phyloP scores from a whole-genome alignment of 129 eudicot genomes.

The Gnaphalium uliginosum region DNA sequence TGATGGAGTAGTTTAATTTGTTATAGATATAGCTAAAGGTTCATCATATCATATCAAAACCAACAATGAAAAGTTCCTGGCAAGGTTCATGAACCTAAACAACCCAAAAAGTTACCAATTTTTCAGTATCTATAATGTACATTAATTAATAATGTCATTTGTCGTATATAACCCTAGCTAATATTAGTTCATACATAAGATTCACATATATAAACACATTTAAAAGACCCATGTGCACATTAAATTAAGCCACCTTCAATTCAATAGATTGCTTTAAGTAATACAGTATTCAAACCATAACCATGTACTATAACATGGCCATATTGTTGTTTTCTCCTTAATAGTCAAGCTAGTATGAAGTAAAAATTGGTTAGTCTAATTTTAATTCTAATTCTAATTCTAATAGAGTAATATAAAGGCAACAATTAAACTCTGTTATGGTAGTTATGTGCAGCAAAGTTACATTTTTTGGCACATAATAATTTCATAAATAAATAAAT shows the following conservation, averaged over 20 bases:
- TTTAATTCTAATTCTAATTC: no score
- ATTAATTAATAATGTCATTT: not conserved
- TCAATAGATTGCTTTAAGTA: not conserved
- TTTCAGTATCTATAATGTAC: not conserved
- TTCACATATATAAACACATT: not conserved
- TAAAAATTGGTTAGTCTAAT: not conserved
- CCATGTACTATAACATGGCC: not conserved
- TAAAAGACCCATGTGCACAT: constrained; percentile 6
- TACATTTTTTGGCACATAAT: no score
- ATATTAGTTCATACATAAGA: not conserved
- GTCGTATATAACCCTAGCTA: not conserved
- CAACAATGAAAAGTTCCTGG: constrained; percentile 34
- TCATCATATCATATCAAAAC: constrained; percentile 25
- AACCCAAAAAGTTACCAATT: constrained; percentile 18
- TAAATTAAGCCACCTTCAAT: not conserved
- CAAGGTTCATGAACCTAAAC: constrained; percentile 55
- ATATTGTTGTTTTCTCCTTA: not conserved
- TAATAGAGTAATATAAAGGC: no score
- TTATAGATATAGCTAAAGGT: constrained; percentile 22
- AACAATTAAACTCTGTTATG: no score
- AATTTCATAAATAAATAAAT: no score
- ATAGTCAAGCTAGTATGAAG: not conserved
- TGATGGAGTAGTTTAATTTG: not conserved
- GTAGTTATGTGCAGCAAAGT: no score
- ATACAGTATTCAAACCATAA: no score